phyloP scores from a whole-genome alignment of 805 yeast genomes.

The Nakazawaea molendinolei region DNA sequence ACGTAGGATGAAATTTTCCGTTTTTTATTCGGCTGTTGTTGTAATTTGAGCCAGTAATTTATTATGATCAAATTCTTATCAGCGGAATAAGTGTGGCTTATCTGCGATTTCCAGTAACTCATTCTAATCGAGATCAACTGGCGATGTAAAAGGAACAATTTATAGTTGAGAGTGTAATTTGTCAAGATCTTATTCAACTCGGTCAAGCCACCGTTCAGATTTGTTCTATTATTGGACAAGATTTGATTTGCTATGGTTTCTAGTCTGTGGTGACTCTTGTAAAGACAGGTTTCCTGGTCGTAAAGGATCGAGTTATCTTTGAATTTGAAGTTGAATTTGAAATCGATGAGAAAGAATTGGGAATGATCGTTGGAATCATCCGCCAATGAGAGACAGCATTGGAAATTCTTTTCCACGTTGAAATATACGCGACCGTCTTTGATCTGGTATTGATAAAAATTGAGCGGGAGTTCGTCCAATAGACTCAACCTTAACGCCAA shows the following conservation, averaged over 20 bases:
- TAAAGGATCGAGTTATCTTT: conserved; percentile 24
- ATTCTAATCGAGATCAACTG: conserved; percentile 47
- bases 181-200: conserved; percentile 54
- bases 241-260: conserved; percentile 51
- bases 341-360: conserved; percentile 74
- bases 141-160: conserved; percentile 51
- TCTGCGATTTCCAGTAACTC: conserved; percentile 51
- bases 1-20: conserved; percentile 40
- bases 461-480: conserved; percentile 53
- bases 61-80: conserved; percentile 48
- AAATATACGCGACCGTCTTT: conserved; percentile 73
- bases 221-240: conserved; percentile 22
- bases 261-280: conserved; percentile 31
- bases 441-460: conserved; percentile 57
- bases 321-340: conserved; percentile 53
- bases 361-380: conserved; percentile 47
- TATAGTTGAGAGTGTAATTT: conserved; percentile 56
- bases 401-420: conserved; percentile 56
- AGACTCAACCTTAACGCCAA: conserved; percentile 72
- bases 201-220: conserved; percentile 32
- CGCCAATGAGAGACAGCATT: conserved; percentile 72
- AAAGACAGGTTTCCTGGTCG: conserved; percentile 22
- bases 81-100: conserved; percentile 51
- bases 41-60: conserved; percentile 51
- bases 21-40: conserved; percentile 26